A percentile compares a stretch with the other conserved stretches of the same genome.
phyloP scores from a whole-genome alignment of 169 alveolate genomes.

The Babesia caballi region DNA sequence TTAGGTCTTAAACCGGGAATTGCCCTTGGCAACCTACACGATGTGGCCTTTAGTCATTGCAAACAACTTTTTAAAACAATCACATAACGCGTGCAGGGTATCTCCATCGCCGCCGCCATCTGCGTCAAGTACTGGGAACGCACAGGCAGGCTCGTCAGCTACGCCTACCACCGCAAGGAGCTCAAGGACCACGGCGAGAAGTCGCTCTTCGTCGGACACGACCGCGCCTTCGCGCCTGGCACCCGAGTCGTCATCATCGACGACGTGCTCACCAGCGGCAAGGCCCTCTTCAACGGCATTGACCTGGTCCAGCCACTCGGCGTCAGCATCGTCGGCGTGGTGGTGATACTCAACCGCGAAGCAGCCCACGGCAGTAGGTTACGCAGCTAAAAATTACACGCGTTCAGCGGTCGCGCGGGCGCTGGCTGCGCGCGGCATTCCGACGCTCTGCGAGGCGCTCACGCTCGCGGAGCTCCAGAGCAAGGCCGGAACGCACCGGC shows the following conservation, averaged over 20 bases:
- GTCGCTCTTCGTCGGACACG: slow-evolving; percentile 46
- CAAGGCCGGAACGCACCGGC: neutral
- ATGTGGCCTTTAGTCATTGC: too few species aligned
- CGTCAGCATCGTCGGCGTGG: slow-evolving; percentile 43
- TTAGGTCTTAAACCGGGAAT: too few species aligned
- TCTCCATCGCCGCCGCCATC: slow-evolving; percentile 40
- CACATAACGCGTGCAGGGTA: slow-evolving; percentile 35
- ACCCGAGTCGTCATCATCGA: slow-evolving; percentile 49
- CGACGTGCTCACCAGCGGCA: slow-evolving; percentile 56
- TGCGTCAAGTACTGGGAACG: slow-evolving; percentile 48
- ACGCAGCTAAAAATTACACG: neutral
- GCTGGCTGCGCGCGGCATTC: slow-evolving; percentile 11
- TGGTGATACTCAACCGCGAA: slow-evolving; percentile 56
- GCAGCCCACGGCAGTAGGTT: slow-evolving; percentile 40
- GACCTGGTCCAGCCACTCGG: slow-evolving; percentile 29
- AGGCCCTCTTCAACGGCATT: slow-evolving; percentile 35
- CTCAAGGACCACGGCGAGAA: slow-evolving; percentile 63
- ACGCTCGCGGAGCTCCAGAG: slow-evolving; percentile 21
- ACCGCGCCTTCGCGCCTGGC: slow-evolving; percentile 25
- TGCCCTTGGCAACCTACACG: neutral
- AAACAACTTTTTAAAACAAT: neutral
- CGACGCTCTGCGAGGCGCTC: slow-evolving; percentile 16
- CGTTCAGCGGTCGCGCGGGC: slow-evolving; percentile 22
- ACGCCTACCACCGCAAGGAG: slow-evolving; percentile 63
- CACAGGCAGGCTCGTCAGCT: slow-evolving; percentile 53